Percentiles rank a stretch among this genome's conserved stretches.
phyloP scores from a whole-genome alignment of 2,329 filamentous ascomycete genomes.

The Penicillium sclerotigenum region DNA sequence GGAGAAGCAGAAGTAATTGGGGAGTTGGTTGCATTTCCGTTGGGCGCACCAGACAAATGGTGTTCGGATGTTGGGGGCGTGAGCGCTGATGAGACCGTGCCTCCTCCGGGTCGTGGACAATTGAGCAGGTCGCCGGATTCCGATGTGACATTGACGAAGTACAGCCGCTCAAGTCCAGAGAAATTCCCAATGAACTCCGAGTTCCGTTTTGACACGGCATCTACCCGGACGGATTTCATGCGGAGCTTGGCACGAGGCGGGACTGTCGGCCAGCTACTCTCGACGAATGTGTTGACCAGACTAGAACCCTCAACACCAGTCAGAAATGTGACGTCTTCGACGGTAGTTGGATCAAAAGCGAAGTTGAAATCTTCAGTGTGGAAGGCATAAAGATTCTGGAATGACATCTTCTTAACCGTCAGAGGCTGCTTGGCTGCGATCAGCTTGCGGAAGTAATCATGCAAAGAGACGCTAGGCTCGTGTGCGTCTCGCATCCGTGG shows the following conservation, averaged over 20 bases:
- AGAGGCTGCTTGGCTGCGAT: slow-evolving; percentile 48
- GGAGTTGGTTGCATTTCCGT: slow-evolving; percentile 19
- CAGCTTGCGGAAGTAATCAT: slow-evolving; percentile 56
- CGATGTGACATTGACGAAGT: slow-evolving; percentile 47
- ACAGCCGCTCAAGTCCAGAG: slow-evolving; percentile 49
- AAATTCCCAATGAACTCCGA: slow-evolving; percentile 44
- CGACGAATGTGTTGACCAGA: slow-evolving; percentile 51
- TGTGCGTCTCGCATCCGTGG: slow-evolving; percentile 59
- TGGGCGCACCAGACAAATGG: slow-evolving; percentile 10
- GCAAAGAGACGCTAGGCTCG: slow-evolving; percentile 55
- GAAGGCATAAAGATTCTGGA: slow-evolving; percentile 59
- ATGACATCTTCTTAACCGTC: slow-evolving; percentile 48
- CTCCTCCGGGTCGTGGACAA: slow-evolving; percentile 24
- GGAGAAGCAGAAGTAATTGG: slow-evolving; percentile 25
- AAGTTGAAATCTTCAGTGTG: slow-evolving; percentile 48
- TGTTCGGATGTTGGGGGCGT: slow-evolving; percentile 29
- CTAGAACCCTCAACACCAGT: slow-evolving; percentile 45
- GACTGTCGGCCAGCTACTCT: slow-evolving; percentile 51
- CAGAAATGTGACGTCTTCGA: slow-evolving; percentile 54
- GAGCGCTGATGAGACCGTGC: slow-evolving; percentile 22
- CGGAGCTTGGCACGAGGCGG: slow-evolving; percentile 31
- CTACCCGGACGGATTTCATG: slow-evolving; percentile 50
- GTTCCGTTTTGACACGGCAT: slow-evolving; percentile 47
- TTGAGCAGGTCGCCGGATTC: slow-evolving; percentile 33
- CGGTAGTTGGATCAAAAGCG: slow-evolving; percentile 40